Conservation (phyloP, 257 asterid genomes). For the Solanum etuberosum region DNA sequence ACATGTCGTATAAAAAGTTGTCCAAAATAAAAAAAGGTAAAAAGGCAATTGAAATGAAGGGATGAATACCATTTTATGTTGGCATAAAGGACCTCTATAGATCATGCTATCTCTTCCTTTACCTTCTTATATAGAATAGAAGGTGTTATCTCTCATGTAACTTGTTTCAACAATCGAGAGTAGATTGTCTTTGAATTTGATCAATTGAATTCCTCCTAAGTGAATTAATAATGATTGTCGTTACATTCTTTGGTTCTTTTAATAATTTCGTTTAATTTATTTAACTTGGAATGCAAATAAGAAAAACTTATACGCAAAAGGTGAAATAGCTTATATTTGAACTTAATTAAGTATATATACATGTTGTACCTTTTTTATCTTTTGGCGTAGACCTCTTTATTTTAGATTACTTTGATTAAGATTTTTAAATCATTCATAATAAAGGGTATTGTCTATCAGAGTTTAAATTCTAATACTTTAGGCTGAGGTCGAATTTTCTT, state of each 20-base stretch:
- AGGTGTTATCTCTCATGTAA: background rate
- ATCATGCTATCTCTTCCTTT: background rate
- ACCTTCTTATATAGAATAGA: background rate
- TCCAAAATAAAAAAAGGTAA: no score
- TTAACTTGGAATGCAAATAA: background rate
- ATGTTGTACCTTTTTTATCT: background rate
- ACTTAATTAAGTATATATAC: no score
- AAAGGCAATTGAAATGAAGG: background rate
- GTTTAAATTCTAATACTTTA: background rate
- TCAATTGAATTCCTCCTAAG: background rate
- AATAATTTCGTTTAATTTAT: background rate
- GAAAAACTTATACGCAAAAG: background rate
- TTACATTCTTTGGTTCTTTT: background rate
- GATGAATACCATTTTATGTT: background rate
- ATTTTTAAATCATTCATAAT: background rate
- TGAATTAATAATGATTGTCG: background rate
- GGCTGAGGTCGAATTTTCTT: background rate
- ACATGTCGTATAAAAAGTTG: no score
- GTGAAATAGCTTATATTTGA: background rate
- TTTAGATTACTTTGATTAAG: no score
- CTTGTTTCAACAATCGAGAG: background rate
- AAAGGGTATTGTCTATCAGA: background rate
- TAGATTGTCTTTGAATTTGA: background rate
- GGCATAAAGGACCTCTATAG: background rate
- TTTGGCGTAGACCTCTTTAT: background rate